phyloP scores from a whole-genome alignment of 345 rosid genomes.

The Moringa oleifera region DNA sequence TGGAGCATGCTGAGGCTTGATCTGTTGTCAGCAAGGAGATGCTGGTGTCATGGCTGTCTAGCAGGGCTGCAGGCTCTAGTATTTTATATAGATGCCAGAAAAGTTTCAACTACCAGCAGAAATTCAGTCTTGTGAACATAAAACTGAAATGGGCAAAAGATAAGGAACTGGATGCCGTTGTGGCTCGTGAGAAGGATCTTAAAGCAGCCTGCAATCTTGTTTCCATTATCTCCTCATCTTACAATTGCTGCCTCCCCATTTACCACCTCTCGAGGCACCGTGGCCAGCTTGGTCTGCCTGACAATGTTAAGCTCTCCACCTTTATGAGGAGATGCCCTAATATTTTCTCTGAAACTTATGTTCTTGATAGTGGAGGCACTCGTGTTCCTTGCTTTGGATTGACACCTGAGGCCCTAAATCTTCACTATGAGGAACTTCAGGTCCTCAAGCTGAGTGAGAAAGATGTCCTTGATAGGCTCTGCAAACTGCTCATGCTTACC shows the following conservation, averaged over 20 bases:
- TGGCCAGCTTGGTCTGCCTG: constrained; percentile 60
- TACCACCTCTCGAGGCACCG: constrained; percentile 44
- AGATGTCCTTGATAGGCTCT: constrained; percentile 44
- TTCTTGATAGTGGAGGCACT: constrained; percentile 71
- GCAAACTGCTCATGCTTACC: constrained; percentile 77
- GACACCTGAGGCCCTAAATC: constrained; percentile 42
- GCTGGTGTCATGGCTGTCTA: constrained; percentile 28
- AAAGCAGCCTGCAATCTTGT: constrained; percentile 56
- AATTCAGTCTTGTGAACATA: constrained; percentile 52
- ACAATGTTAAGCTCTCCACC: constrained; percentile 54
- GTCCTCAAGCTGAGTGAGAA: constrained; percentile 20
- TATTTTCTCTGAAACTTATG: constrained; percentile 43
- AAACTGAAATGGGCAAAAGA: constrained; percentile 90
- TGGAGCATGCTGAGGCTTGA: background rate
- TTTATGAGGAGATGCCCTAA: constrained; percentile 67
- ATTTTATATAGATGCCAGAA: constrained; percentile 25
- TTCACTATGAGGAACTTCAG: constrained; percentile 35
- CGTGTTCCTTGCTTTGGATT: constrained; percentile 65
- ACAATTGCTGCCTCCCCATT: constrained; percentile 36
- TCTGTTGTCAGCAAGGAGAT: constrained; percentile 18
- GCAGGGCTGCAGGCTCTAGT: constrained; percentile 12
- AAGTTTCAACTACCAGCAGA: constrained; percentile 47
- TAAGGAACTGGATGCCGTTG: constrained; percentile 51
- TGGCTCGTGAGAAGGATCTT: constrained; percentile 49
- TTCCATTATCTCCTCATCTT: constrained; percentile 45